Evolutionary conservation across 2,329 filamentous ascomycete genomes (phyloP), one percentile per base, ranked within the genome.

Genomic region (Corinectria fuckeliana): DNA sequence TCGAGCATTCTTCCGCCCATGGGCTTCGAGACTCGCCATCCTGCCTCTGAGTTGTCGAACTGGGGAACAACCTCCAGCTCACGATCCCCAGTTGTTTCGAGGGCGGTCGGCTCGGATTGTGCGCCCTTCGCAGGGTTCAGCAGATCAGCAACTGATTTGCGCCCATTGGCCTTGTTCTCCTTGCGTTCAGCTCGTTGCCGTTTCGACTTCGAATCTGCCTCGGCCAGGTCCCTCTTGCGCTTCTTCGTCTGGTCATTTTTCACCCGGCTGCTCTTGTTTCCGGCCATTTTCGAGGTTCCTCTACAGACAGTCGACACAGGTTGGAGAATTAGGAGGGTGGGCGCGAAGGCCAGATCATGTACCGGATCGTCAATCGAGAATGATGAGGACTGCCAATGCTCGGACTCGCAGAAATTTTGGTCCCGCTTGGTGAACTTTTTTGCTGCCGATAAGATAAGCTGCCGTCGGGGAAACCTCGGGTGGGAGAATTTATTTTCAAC

Each of bases 1-100:
- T 89, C 81, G 47, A 87, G 76, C 78, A 90, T 88, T 60, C 86
- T 79, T 21, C 88, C 88, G 52, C 87, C 88, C 80, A 88, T 85
- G 11, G 88, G 84, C 65, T 84, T 83, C 4, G 87, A 88, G 21
- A 90, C 73, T 66, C 79, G 82, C 88, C 88, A 90, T 58, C 77
- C 76, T 20, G 74, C 67, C 48, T 74, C 74, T 34, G 69, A 65
- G 42, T 74, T 66, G 26, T 72, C 66, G 48, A 72, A 71, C 30
- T 72, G 67, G 26, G 63, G 66, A 55, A 69, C 55, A 50, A 72
- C 47, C 41, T 71, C 68, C 47, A 70, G 63, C 16, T 68, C 64
- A 32, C 69, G 60, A n/a, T 64, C 49, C 50, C 58, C 55, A 14
- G 61, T 56, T 10, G 66, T 49, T 39, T 60, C 44, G 28, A 66